These are phyloP conservation scores for Mortierella sp. DNA, from an alignment of 371 early-diverging fungal species.

Conservation along the genomic window DNA sequence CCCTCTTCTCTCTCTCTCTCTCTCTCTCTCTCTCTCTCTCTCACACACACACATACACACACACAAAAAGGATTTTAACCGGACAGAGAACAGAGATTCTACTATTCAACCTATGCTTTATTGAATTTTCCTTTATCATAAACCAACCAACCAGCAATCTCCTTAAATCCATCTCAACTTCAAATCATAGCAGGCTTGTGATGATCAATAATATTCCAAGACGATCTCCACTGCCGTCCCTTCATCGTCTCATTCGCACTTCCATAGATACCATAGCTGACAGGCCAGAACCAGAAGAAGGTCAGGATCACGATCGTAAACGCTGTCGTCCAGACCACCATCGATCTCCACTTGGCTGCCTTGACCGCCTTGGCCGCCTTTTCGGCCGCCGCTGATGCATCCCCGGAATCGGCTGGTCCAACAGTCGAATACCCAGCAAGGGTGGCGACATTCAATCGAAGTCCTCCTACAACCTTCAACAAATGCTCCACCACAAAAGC, in stretches of 20 bases:
- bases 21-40: not conserved
- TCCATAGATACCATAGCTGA: conserved; percentile 89
- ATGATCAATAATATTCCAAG: conserved; percentile 66
- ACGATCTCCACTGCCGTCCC: conserved; percentile 61
- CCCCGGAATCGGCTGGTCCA: too few relatives aligned
- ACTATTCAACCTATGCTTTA: too few relatives aligned
- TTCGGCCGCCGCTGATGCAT: too few relatives aligned
- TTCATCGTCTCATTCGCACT: conserved; percentile 66
- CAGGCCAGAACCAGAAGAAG: conserved; percentile 84
- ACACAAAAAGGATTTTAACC: not conserved
- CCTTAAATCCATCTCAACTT: too few relatives aligned
- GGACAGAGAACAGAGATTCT: not conserved
- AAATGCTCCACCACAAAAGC: conserved; percentile 82
- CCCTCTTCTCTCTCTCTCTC: too few relatives aligned
- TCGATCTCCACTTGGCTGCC: conserved; percentile 17
- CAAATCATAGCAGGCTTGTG: conserved; percentile 51
- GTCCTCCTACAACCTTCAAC: too few relatives aligned
- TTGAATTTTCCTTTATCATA: too few relatives aligned
- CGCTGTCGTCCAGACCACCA: conserved; percentile 58
- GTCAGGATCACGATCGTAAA: conserved; percentile 60
- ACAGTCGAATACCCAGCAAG: too few relatives aligned
- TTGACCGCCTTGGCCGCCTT: conserved; percentile 16
- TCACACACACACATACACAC: not conserved
- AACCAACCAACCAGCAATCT: not conserved
- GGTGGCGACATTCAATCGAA: not conserved